These are phyloP conservation scores for Candida incommunis DNA, from an alignment of 805 yeast species.

Conservation along the genomic window DNA sequence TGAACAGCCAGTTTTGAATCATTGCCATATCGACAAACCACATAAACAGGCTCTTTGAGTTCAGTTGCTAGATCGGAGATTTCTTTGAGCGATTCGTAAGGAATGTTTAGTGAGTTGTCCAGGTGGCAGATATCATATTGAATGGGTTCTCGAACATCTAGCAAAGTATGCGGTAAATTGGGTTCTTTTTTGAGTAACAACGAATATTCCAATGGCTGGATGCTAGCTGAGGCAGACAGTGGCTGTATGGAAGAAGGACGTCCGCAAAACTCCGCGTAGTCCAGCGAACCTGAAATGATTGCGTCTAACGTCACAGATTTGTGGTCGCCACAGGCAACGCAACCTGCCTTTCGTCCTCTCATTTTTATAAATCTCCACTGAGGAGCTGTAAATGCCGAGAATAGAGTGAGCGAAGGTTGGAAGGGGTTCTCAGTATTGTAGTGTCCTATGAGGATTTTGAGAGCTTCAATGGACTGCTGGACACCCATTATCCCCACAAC, in stretches of 20 bases:
- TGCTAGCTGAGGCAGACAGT: constrained; percentile 32
- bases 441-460: constrained; percentile 51
- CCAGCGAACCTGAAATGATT: constrained; percentile 34
- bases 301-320: constrained; percentile 35
- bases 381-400: constrained; percentile 41
- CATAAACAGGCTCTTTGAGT: constrained; percentile 28
- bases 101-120: constrained; percentile 46
- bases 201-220: constrained; percentile 27
- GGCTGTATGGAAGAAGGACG: constrained; percentile 28
- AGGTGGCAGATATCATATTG: constrained; percentile 60
- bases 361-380: constrained; percentile 58
- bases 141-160: constrained; percentile 73
- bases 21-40: constrained; percentile 79
- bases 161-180: constrained; percentile 19
- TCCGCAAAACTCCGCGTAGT: constrained; percentile 74
- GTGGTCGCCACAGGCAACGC: constrained; percentile 48
- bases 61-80: constrained; percentile 13
- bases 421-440: constrained; percentile 35
- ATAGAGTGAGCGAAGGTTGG: constrained; percentile 46
- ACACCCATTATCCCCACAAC: constrained; percentile 89
- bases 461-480: constrained; percentile 76
- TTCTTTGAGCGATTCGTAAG: constrained; percentile 27
- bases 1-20: constrained; percentile 74
- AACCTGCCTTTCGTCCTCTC: constrained; percentile 48
- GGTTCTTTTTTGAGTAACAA: neutral